Conservation (phyloP, 371 early-diverging fungal genomes). For the Syncephalastrum contaminatum region DNA sequence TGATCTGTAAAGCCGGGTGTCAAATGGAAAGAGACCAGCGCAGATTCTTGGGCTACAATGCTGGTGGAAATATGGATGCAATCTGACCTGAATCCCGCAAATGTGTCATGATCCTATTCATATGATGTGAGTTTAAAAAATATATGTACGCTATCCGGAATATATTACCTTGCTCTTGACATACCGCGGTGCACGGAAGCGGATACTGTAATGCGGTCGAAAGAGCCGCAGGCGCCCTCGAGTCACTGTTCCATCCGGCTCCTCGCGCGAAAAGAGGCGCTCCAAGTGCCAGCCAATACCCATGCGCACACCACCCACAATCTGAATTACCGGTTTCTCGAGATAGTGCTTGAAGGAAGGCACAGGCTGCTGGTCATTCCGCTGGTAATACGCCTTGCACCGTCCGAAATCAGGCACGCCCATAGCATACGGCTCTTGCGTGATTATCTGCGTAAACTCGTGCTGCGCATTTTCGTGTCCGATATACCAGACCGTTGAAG, state of each 20-base stretch:
- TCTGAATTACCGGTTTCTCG: conserved; percentile 31
- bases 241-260: conserved; percentile 13
- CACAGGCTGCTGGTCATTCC: conserved; percentile 5
- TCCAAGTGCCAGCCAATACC: conserved; percentile 53
- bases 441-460: conserved; percentile 24
- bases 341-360: conserved; percentile 11
- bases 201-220: conserved; percentile 9
- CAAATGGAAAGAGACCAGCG: conserved; percentile 24
- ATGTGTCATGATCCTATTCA: conserved; percentile 51
- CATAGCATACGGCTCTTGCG: conserved; percentile 15
- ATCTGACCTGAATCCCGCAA: conserved; percentile 60
- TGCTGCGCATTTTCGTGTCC: conserved; percentile 21
- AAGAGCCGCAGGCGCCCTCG: conserved; percentile 3
- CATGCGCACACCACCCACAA: conserved; percentile 41
- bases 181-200: no score
- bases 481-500: conserved; percentile 14
- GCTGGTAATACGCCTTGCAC: not conserved
- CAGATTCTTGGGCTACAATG: conserved; percentile 20
- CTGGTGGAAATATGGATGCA: conserved; percentile 56
- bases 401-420: conserved; percentile 22
- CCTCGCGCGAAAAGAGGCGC: conserved; percentile 34
- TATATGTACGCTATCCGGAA: no score
- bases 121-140: no score
- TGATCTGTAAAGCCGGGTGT: conserved; percentile 34
- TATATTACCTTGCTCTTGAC: no score